Percentiles rank a stretch among this genome's conserved stretches.
Evolutionary conservation across 768 basidiomycete genomes (phyloP).

Genomic region (Hygrophorus russula): DNA sequence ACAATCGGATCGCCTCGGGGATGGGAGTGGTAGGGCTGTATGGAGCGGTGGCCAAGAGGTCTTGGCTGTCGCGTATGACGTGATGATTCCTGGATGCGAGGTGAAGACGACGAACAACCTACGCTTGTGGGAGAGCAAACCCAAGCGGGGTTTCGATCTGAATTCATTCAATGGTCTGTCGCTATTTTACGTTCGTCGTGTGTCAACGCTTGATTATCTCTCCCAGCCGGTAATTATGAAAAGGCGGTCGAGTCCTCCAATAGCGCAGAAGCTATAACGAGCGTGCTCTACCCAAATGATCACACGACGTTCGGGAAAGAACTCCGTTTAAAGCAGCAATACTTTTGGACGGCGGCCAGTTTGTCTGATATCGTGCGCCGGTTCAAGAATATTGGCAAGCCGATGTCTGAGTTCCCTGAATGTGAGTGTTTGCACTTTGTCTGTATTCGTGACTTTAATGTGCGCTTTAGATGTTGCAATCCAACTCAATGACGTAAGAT

Average conservation of each 20-base stretch:
- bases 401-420: constrained; percentile 73
- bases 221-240: constrained; percentile 83
- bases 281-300: constrained; percentile 94
- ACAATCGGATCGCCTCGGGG: constrained; percentile 52
- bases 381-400: constrained; percentile 83
- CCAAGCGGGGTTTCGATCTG: constrained; percentile 86
- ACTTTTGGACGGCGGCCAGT: constrained; percentile 89
- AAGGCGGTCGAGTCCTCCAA: constrained; percentile 80
- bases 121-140: constrained; percentile 73
- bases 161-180: constrained; percentile 84
- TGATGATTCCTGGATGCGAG: constrained; percentile 79
- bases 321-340: constrained; percentile 90
- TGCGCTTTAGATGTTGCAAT: constrained; percentile 61
- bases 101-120: constrained; percentile 83
- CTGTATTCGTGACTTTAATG: constrained; percentile 3
- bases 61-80: constrained; percentile 86
- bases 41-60: constrained; percentile 94
- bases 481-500: constrained; percentile 82
- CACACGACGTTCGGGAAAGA: constrained; percentile 72
- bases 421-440: constrained; percentile 33
- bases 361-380: constrained; percentile 84
- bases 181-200: background rate
- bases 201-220: background rate
- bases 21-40: constrained; percentile 47
- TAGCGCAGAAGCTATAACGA: constrained; percentile 79